Percentiles rank a stretch among this genome's conserved stretches.
These are phyloP conservation scores for Scenedesmus sp. DNA, from an alignment of 163 green algal species.

Conservation along the genomic window DNA sequence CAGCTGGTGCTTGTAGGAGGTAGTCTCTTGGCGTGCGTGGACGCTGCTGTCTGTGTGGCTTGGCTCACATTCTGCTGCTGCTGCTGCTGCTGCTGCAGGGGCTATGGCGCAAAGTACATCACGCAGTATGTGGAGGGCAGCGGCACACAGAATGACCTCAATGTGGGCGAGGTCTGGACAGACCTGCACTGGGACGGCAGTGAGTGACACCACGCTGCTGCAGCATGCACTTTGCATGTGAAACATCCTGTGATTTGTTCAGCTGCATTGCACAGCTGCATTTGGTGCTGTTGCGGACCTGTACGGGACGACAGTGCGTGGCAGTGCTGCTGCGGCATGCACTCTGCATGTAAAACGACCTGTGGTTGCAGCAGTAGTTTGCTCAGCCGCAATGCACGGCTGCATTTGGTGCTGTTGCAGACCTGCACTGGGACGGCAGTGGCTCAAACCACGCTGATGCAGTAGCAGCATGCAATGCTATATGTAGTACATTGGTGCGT, in stretches of 20 bases:
- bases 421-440: neutral
- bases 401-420: neutral
- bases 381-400: neutral
- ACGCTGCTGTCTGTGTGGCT: too few species aligned
- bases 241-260: neutral
- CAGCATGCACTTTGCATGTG: neutral
- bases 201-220: neutral
- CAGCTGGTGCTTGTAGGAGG: too few species aligned
- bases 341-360: neutral
- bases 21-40: too few species aligned
- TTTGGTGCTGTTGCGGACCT: neutral
- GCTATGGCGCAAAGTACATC: slow-evolving; percentile 42
- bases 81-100: slow-evolving; percentile 66
- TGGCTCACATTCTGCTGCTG: neutral
- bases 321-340: neutral
- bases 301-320: neutral
- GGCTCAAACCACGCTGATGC: neutral
- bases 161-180: slow-evolving; percentile 31
- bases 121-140: slow-evolving; percentile 40
- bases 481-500: too few species aligned
- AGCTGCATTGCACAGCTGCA: neutral
- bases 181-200: slow-evolving; percentile 39
- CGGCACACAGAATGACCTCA: neutral
- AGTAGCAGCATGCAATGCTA: too few species aligned
- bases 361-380: neutral